phyloP scores from a whole-genome alignment of 495 filamentous ascomycete species.

The Aspergillus sparsus region DNA sequence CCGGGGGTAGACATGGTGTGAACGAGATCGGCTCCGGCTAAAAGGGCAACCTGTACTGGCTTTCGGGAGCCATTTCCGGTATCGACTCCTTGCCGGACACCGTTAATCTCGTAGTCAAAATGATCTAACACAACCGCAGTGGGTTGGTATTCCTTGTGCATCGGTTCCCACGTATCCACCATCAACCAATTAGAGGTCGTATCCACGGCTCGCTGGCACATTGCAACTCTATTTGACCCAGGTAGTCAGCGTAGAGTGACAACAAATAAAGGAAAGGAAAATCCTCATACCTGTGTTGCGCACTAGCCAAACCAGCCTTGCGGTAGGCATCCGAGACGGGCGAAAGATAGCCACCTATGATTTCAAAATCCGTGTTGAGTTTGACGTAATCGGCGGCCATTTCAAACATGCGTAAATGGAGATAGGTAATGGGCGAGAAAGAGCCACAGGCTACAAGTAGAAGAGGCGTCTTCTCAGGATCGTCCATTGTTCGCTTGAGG shows the following conservation, averaged over 20 bases:
- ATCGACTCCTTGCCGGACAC: conserved; percentile 71
- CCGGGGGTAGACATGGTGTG: conserved; percentile 78
- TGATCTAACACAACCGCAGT: conserved; percentile 88
- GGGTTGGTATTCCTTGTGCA: conserved; percentile 78
- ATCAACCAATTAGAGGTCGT: conserved; percentile 75
- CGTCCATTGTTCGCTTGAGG: conserved; percentile 65
- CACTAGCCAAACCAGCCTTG: conserved; percentile 80
- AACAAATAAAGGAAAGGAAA: background rate
- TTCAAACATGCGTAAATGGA: conserved; percentile 94
- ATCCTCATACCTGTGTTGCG: conserved; percentile 63
- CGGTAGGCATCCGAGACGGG: conserved; percentile 87
- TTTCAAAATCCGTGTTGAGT: conserved; percentile 81
- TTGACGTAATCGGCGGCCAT: conserved; percentile 81
- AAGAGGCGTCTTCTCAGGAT: conserved; percentile 71
- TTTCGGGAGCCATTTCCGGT: conserved; percentile 59
- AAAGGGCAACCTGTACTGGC: conserved; percentile 68
- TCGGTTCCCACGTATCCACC: conserved; percentile 80
- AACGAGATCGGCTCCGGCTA: conserved; percentile 81
- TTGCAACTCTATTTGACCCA: conserved; percentile 41
- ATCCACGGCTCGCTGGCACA: conserved; percentile 82
- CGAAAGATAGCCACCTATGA: conserved; percentile 80
- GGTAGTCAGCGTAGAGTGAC: background rate
- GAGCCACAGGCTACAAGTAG: conserved; percentile 89
- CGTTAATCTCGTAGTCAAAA: conserved; percentile 86
- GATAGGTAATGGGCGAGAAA: conserved; percentile 79